Conservation (phyloP, 352 stramenopile genomes). For the Phytophthora pseudosyringae region DNA sequence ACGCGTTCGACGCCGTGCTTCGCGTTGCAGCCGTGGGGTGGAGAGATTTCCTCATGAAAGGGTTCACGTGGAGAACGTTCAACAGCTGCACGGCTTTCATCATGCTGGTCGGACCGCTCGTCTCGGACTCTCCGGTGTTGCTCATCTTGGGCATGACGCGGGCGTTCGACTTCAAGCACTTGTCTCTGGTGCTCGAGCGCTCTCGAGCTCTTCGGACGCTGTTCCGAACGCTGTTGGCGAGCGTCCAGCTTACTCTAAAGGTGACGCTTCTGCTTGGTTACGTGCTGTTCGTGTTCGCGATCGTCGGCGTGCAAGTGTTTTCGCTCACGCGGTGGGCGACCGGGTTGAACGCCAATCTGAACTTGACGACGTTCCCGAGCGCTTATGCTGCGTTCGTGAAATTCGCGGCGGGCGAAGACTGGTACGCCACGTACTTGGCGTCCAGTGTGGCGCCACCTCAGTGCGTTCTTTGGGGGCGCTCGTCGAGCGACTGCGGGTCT, state of each 20-base stretch:
- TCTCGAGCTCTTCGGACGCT: conserved; percentile 73
- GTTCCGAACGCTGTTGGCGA: conserved; percentile 76
- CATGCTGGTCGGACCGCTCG: conserved; percentile 72
- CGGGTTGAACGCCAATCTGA: conserved; percentile 74
- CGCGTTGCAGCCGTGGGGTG: conserved; percentile 77
- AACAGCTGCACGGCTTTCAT: conserved; percentile 80
- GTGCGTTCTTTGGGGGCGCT: conserved; percentile 58
- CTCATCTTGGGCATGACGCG: conserved; percentile 81
- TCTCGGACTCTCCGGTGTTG: conserved; percentile 67
- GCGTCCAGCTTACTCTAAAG: conserved; percentile 75
- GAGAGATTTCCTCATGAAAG: conserved; percentile 86
- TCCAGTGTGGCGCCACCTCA: conserved; percentile 65
- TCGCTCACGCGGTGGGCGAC: conserved; percentile 81
- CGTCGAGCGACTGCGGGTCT: conserved; percentile 72
- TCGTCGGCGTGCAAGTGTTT: conserved; percentile 84
- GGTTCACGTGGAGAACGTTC: conserved; percentile 79
- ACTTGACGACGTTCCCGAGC: conserved; percentile 79
- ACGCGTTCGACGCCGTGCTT: conserved; percentile 73
- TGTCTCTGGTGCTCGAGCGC: conserved; percentile 77
- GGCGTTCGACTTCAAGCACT: conserved; percentile 86
- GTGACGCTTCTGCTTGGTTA: conserved; percentile 84
- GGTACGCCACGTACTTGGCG: conserved; percentile 81
- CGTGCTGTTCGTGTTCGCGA: conserved; percentile 84
- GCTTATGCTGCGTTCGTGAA: conserved; percentile 82
- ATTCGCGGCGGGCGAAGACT: conserved; percentile 84